These are phyloP conservation scores for Suillus subluteus DNA, from an alignment of 768 basidiomycete genomes.

Conservation along the genomic window DNA sequence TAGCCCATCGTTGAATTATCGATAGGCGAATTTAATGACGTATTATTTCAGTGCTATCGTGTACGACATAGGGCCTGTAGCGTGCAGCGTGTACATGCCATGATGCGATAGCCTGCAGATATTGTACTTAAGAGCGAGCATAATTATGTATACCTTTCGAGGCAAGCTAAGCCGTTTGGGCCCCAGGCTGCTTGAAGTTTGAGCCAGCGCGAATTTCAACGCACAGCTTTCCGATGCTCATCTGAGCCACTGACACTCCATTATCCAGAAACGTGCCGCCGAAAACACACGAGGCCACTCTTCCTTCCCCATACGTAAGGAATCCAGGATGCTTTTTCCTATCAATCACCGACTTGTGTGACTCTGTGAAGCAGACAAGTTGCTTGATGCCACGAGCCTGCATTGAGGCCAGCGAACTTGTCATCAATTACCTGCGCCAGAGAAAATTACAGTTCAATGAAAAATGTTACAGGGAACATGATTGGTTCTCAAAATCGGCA, in stretches of 20 bases:
- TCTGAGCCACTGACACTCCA: neutral
- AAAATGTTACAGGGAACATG: neutral
- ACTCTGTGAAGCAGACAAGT: neutral
- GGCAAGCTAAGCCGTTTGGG: neutral
- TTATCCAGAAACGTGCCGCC: neutral
- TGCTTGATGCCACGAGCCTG: neutral
- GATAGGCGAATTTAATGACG: neutral
- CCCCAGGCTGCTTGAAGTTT: no score
- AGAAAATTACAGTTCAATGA: neutral
- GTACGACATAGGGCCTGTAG: neutral
- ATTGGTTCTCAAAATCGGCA: neutral
- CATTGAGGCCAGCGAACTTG: neutral
- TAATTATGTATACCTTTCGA: neutral
- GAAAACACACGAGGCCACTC: neutral
- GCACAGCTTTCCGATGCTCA: neutral
- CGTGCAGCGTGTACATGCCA: neutral
- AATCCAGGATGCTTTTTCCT: neutral
- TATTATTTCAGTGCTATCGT: conserved; percentile 3
- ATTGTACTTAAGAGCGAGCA: neutral
- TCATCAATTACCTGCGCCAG: neutral
- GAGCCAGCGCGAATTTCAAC: neutral
- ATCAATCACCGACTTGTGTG: conserved; percentile 1
- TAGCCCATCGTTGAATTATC: neutral
- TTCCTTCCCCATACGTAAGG: conserved; percentile 5
- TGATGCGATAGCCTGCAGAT: neutral